Evolutionary conservation across 208 protist genomes (phyloP).

Genomic region (Angomonas ambiguus): DNA sequence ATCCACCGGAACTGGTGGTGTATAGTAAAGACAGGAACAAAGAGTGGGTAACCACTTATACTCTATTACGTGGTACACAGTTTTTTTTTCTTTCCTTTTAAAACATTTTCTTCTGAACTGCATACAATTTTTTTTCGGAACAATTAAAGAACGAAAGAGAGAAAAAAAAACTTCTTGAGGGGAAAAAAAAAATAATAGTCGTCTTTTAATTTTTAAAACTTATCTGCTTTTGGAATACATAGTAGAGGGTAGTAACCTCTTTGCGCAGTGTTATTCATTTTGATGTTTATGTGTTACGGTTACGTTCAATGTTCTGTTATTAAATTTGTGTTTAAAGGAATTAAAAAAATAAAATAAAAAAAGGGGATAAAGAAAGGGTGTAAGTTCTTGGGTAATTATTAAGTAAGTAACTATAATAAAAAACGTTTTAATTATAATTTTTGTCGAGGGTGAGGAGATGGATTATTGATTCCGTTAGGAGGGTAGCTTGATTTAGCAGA

Average conservation of each 20-base stretch:
- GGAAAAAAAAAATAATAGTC: constrained; percentile 17
- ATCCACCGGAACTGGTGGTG: too few relatives aligned
- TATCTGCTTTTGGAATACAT: not conserved
- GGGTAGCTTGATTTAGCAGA: too few relatives aligned
- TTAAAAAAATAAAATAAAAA: constrained; percentile 15
- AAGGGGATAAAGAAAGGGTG: not conserved
- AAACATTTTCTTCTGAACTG: too few relatives aligned
- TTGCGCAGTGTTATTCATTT: not conserved
- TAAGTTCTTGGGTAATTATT: not conserved
- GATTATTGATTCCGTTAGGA: too few relatives aligned
- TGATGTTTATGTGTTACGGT: not conserved
- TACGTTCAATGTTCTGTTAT: not conserved
- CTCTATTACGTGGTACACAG: too few relatives aligned
- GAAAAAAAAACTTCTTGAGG: constrained; percentile 2
- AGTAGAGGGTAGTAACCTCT: too few relatives aligned
- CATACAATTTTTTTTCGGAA: too few relatives aligned
- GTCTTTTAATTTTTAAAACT: constrained; percentile 4
- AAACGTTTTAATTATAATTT: not conserved
- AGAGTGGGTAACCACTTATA: too few relatives aligned
- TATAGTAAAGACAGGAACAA: too few relatives aligned
- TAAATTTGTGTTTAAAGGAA: constrained; percentile 6
- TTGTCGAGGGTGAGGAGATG: too few relatives aligned
- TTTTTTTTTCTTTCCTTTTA: too few relatives aligned
- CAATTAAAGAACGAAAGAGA: not conserved
- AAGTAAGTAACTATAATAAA: not conserved